A percentile compares a stretch with the other conserved stretches of the same genome.
Evolutionary conservation across 192 early-diverging fungal genomes (phyloP).

Genomic region (Chytriomyces sp.): DNA sequence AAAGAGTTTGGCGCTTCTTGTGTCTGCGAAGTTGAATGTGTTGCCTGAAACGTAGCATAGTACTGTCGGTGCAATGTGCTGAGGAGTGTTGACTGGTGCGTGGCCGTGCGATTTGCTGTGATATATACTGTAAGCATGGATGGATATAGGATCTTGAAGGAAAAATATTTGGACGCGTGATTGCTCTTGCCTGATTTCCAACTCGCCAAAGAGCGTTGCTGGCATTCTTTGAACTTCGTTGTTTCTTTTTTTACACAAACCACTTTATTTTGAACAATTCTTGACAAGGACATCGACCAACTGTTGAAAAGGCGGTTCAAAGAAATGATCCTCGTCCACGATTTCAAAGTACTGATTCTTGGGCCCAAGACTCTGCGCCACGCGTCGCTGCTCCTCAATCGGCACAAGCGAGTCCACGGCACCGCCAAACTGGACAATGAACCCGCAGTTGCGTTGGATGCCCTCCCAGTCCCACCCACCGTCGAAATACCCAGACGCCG

Average conservation of each 20-base stretch:
- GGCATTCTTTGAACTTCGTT: too few species aligned
- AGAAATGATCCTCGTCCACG: slow-evolving; percentile 1
- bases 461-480: slow-evolving; percentile 3
- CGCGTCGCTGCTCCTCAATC: not conserved
- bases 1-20: slow-evolving; percentile 46
- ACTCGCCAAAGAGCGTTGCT: too few species aligned
- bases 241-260: too few species aligned
- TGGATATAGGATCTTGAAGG: too few species aligned
- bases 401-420: not conserved
- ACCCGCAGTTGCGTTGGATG: slow-evolving; percentile 9
- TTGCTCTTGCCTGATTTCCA: too few species aligned
- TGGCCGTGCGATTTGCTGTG: too few species aligned
- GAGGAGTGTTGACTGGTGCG: too few species aligned
- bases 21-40: too few species aligned
- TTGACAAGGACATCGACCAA: not conserved
- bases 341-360: not conserved
- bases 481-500: slow-evolving; percentile 11
- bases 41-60: too few species aligned
- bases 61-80: too few species aligned
- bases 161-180: too few species aligned
- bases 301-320: slow-evolving; percentile 11
- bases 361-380: not conserved
- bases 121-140: too few species aligned
- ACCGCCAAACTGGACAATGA: slow-evolving; percentile 18
- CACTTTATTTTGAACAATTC: not conserved